Evolutionary conservation across 2,329 filamentous ascomycete genomes (phyloP).

Genomic region (Fusarium musae): DNA sequence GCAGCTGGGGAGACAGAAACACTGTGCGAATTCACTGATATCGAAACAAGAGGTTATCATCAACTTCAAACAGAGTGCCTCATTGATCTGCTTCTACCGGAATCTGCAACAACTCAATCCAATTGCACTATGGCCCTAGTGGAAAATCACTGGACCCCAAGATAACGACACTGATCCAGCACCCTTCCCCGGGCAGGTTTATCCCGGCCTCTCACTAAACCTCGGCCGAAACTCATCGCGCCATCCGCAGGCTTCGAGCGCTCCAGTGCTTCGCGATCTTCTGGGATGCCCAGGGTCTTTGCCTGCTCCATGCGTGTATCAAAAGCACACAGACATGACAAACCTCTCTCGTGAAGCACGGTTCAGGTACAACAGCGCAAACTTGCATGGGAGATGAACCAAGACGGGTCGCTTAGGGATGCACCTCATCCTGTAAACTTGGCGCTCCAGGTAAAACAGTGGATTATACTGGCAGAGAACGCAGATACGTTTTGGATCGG

Average conservation of each 20-base stretch:
- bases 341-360: constrained; percentile 14
- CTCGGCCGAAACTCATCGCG: constrained; percentile 39
- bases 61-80: neutral
- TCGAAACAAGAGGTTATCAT: constrained; percentile 18
- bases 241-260: constrained; percentile 29
- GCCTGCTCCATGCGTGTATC: constrained; percentile 28
- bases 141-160: constrained; percentile 10
- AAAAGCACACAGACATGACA: neutral
- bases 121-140: neutral
- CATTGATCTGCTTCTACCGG: neutral
- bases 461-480: neutral
- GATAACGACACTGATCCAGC: neutral
- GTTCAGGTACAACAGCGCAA: constrained; percentile 17
- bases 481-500: neutral
- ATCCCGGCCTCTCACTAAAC: constrained; percentile 23
- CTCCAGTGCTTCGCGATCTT: constrained; percentile 25
- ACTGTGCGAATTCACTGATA: constrained; percentile 39
- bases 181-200: constrained; percentile 12
- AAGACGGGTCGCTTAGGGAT: constrained; percentile 16
- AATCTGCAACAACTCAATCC: neutral
- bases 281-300: constrained; percentile 24
- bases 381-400: constrained; percentile 14
- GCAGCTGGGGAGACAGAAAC: constrained; percentile 28
- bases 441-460: constrained; percentile 1
- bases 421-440: constrained; percentile 22